phyloP scores from a whole-genome alignment of 352 stramenopile genomes.

The Phytophthora ramorum region DNA sequence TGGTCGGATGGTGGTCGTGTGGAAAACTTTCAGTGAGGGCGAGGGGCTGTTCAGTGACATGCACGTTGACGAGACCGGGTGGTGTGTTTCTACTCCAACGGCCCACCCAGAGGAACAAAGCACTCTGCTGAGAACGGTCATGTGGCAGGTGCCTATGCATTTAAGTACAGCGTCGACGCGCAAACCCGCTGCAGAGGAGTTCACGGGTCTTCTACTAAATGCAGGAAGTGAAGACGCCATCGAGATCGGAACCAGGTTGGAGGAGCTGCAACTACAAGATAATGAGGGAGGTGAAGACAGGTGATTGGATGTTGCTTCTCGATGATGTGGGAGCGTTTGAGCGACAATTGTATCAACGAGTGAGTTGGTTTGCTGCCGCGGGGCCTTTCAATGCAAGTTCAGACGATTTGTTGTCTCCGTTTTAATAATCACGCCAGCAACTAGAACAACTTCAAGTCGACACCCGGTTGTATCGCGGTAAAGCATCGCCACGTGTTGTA shows the following conservation, averaged over 20 bases:
- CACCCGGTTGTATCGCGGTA: too few species aligned
- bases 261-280: slow-evolving; percentile 15
- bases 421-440: too few species aligned
- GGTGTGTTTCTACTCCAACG: slow-evolving; percentile 11
- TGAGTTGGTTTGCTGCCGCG: too few species aligned
- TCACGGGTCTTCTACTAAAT: slow-evolving; percentile 19
- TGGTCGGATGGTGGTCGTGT: slow-evolving; percentile 13
- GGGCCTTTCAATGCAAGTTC: too few species aligned
- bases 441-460: too few species aligned
- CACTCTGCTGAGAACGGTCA: slow-evolving; percentile 15
- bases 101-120: neutral
- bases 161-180: slow-evolving; percentile 9
- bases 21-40: slow-evolving; percentile 22
- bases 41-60: slow-evolving; percentile 26
- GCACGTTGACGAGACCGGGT: slow-evolving; percentile 27
- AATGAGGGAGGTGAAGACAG: slow-evolving; percentile 1
- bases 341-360: too few species aligned
- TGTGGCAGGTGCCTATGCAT: slow-evolving; percentile 30
- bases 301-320: neutral
- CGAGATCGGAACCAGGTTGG: slow-evolving; percentile 20
- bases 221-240: slow-evolving; percentile 11
- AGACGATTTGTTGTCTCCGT: too few species aligned
- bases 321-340: too few species aligned
- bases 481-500: too few species aligned
- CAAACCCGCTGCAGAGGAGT: slow-evolving; percentile 3